Evolutionary conservation across 2,329 filamentous ascomycete species (phyloP).

Genomic region (Lecanicillium sp.): DNA sequence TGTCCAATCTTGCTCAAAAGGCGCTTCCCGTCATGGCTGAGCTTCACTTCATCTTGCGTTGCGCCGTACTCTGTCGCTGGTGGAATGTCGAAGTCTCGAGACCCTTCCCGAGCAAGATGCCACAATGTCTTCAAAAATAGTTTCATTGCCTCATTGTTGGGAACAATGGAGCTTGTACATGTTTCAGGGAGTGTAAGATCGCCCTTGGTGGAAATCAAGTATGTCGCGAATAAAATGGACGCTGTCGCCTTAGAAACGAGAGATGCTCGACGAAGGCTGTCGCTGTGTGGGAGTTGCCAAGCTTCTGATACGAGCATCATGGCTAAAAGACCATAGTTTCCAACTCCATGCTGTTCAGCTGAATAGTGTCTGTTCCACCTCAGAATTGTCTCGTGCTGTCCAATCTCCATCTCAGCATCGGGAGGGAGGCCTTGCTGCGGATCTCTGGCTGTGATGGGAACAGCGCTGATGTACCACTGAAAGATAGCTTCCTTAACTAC

Average conservation of each 20-base stretch:
- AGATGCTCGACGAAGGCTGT: background rate
- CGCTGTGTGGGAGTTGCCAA: background rate
- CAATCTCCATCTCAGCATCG: conserved; percentile 5
- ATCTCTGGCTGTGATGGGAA: conserved; percentile 10
- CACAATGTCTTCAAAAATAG: conserved; percentile 1
- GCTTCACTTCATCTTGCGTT: background rate
- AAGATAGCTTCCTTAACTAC: conserved; percentile 11
- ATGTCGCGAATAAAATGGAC: conserved; percentile 4
- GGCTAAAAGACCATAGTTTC: conserved; percentile 18
- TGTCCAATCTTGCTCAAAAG: conserved; percentile 6
- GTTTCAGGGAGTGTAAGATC: too few species aligned
- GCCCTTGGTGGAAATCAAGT: background rate
- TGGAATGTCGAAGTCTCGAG: background rate
- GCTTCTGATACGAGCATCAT: conserved; percentile 15
- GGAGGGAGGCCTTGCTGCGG: conserved; percentile 9
- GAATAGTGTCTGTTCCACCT: conserved; percentile 11
- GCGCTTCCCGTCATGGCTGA: conserved; percentile 1
- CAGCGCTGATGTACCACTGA: conserved; percentile 13
- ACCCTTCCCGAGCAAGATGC: conserved; percentile 2
- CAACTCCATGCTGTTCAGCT: conserved; percentile 9
- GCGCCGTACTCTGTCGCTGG: conserved; percentile 5
- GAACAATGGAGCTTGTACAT: background rate
- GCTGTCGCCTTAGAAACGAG: conserved; percentile 1
- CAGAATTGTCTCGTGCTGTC: conserved; percentile 4
- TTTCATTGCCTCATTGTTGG: conserved; percentile 1